Percentiles rank a stretch among this genome's conserved stretches.
Evolutionary conservation across 2,329 filamentous ascomycete genomes (phyloP).

Genomic region (Cladorrhinum sp.): DNA sequence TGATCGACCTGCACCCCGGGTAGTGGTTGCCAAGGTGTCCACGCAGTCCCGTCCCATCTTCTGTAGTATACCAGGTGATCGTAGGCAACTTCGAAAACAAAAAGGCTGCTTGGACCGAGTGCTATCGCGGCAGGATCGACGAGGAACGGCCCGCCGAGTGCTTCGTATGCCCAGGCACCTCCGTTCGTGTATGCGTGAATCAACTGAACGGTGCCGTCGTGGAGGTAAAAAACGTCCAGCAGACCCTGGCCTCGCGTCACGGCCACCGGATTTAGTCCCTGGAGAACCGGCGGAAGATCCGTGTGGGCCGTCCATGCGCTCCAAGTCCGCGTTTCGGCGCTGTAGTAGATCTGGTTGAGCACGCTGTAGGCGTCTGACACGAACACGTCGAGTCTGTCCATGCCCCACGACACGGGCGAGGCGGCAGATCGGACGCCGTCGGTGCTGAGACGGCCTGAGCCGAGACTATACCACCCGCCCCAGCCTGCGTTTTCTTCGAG

Average conservation of each 20-base stretch:
- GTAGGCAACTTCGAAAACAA: background rate
- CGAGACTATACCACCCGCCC: background rate
- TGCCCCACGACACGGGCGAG: no score
- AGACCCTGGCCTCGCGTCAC: background rate
- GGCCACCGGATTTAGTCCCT: background rate
- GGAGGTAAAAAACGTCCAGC: background rate
- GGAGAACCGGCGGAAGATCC: background rate
- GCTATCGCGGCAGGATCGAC: background rate
- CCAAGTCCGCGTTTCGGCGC: no score
- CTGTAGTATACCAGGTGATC: background rate
- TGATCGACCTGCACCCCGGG: background rate
- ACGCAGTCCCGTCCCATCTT: background rate
- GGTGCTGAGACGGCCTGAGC: background rate
- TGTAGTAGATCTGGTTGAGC: no score
- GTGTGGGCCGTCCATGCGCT: no score
- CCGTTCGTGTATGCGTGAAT: background rate
- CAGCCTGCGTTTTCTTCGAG: background rate
- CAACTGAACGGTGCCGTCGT: background rate
- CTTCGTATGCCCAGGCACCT: background rate
- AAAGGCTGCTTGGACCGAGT: background rate
- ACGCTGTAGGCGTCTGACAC: no score
- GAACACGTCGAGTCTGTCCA: no score
- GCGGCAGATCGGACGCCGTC: background rate
- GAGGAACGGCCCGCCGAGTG: background rate
- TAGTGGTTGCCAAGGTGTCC: background rate